Conservation (phyloP, 1,284 basidiomycete genomes). For the Schizophyllum commune region DNA sequence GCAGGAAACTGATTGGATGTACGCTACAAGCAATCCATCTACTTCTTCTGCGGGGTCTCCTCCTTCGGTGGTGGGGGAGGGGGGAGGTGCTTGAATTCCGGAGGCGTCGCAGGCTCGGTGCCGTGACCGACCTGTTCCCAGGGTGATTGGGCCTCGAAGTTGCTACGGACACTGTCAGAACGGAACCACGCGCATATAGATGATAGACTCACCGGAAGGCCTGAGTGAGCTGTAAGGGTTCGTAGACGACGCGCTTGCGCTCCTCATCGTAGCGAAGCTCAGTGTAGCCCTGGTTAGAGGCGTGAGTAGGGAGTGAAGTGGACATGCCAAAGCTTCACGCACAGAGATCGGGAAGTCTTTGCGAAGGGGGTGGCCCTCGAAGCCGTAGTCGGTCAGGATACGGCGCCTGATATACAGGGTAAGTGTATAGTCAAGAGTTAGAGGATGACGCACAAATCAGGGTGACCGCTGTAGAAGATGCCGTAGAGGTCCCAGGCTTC, state of each 20-base stretch:
- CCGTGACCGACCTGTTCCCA: slow-evolving; percentile 98
- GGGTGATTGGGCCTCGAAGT: slow-evolving; percentile 90
- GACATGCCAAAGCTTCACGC: slow-evolving; percentile 18
- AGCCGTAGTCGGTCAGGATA: slow-evolving; percentile 22
- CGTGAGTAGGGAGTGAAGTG: slow-evolving; percentile 3
- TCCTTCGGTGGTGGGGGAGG: slow-evolving; percentile 55
- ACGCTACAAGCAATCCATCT: slow-evolving; percentile 15
- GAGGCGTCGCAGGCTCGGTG: slow-evolving; percentile 59
- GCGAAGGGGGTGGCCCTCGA: slow-evolving; percentile 95
- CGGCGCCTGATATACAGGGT: slow-evolving; percentile 36
- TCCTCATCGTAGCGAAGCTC: slow-evolving; percentile 99
- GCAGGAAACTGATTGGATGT: not conserved
- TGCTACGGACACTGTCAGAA: slow-evolving; percentile 37
- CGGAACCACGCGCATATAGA: slow-evolving; percentile 1
- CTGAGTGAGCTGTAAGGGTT: slow-evolving; percentile 96
- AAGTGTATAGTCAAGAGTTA: slow-evolving; percentile 7
- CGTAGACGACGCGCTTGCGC: slow-evolving; percentile 96
- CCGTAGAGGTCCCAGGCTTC: slow-evolving; percentile 99
- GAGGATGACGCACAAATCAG: slow-evolving; percentile 70
- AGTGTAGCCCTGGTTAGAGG: slow-evolving; percentile 71
- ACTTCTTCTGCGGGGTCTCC: slow-evolving; percentile 44
- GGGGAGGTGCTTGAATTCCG: slow-evolving; percentile 64
- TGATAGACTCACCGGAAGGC: slow-evolving; percentile 75
- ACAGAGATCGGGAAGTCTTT: slow-evolving; percentile 98
- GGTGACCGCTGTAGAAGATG: slow-evolving; percentile 95